Evolutionary conservation across 257 asterid species (phyloP), one percentile per base, ranked within the genome.

Genomic region (Fraxinus cuspidata): DNA sequence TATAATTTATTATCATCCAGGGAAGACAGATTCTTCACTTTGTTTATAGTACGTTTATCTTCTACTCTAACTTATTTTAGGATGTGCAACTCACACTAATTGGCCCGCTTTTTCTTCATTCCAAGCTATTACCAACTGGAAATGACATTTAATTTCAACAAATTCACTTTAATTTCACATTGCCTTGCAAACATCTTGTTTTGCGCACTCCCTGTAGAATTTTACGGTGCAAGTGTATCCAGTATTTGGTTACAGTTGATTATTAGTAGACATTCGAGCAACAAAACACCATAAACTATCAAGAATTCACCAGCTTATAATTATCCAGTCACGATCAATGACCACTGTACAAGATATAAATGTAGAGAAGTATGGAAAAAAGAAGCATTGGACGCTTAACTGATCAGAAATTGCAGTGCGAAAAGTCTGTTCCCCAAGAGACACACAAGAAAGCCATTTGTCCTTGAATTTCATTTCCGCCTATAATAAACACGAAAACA

Each of bases 391-490:
- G 77, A 65, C 32, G 74, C 88, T 81, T 65, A 87, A 92, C 99
- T 93, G 91, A 78, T 96, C 94, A 73, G 99, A 89, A 70, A 92
- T 77, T 74, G 87, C 85, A 19, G 97, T 88, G 56, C 93, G 90
- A 77, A 90, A 92, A 42, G 99, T 96, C 91, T 96, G 99, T 66
- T 93, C 97, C 70, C 99, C 99, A 66, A 93, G 85, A 75, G 98
- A 84, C 78, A 96, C 89, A 81, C 97, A 94, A 5, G 91, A 97
- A 68, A 96, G 88, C 97, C 97, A 96, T 77, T 92, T 96, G 85
- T 96, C 99, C 92, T 90, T 93, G 85, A 93, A 92, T 65, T 84
- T 77, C 99, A 96, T 92, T 86, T 93, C 97, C 87, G 97, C 99
- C 99, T 95, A 72, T 67, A 85, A 77, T 37, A 70, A 77, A 60